phyloP scores from a whole-genome alignment of 2,329 filamentous ascomycete genomes.

The Aspergillus udagawae region DNA sequence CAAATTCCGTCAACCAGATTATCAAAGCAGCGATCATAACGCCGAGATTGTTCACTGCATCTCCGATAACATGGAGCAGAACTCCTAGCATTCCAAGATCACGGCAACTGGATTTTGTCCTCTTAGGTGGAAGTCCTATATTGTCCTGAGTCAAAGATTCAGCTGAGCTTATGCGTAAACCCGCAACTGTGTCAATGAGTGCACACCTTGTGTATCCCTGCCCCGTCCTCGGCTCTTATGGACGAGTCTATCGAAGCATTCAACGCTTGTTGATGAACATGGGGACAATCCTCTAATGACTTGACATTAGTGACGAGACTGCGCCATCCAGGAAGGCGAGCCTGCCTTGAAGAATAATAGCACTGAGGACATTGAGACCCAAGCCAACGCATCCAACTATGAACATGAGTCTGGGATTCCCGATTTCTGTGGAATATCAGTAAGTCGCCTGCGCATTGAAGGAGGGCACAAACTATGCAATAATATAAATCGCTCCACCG shows the following conservation, averaged over 20 bases:
- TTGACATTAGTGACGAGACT: background rate
- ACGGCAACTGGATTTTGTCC: slow-evolving; percentile 40
- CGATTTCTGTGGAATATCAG: slow-evolving; percentile 47
- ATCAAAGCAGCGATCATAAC: slow-evolving; percentile 67
- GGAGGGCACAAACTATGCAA: slow-evolving; percentile 22
- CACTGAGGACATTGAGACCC: slow-evolving; percentile 63
- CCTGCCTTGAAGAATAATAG: slow-evolving; percentile 60
- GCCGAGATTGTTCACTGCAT: slow-evolving; percentile 71
- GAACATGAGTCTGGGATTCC: slow-evolving; percentile 63
- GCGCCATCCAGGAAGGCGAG: background rate
- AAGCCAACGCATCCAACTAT: slow-evolving; percentile 67
- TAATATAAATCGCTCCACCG: slow-evolving; percentile 57
- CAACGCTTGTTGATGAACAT: background rate
- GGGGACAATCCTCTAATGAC: slow-evolving; percentile 18
- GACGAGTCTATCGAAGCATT: background rate
- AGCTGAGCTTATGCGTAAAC: background rate
- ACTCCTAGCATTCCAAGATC: slow-evolving; percentile 71
- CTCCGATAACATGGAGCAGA: slow-evolving; percentile 66
- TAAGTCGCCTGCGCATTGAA: background rate
- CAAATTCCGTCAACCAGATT: slow-evolving; percentile 61
- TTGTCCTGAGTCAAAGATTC: background rate
- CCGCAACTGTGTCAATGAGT: too few relatives aligned
- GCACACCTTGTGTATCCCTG: background rate
- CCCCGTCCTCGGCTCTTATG: background rate
- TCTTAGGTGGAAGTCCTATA: background rate